A percentile compares a stretch with the other conserved stretches of the same genome.
Evolutionary conservation across 78 protist genomes (phyloP).

Genomic region (Paratrimastix pyriformis): DNA sequence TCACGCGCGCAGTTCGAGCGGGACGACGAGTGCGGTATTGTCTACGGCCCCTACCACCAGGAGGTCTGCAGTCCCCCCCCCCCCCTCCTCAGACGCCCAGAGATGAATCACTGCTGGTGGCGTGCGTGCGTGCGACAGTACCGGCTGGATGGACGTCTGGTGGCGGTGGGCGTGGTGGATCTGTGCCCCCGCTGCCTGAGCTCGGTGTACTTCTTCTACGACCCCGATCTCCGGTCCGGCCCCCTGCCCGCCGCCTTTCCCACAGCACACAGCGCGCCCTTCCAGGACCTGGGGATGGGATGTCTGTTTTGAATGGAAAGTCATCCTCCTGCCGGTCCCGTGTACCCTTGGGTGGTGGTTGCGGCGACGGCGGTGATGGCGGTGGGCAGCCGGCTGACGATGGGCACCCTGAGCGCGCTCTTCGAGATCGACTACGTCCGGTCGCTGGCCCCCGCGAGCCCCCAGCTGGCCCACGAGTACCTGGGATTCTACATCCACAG

Average conservation of each 20-base stretch:
- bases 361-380: constrained; percentile 15
- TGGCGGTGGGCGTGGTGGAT: constrained; percentile 70
- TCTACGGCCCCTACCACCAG: constrained; percentile 59
- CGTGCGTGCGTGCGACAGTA: too few species aligned
- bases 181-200: constrained; percentile 60
- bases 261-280: background rate
- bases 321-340: too few species aligned
- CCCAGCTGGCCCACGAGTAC: background rate
- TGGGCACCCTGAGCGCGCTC: background rate
- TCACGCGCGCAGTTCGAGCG: background rate
- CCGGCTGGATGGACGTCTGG: constrained; percentile 54
- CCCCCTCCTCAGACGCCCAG: too few species aligned
- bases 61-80: too few species aligned
- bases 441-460: background rate
- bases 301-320: too few species aligned
- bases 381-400: background rate
- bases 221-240: constrained; percentile 44
- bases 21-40: background rate
- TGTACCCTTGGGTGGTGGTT: too few species aligned
- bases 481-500: constrained; percentile 28
- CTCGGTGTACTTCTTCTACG: constrained; percentile 65
- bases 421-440: constrained; percentile 26
- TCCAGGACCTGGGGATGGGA: background rate
- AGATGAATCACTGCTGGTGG: too few species aligned
- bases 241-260: constrained; percentile 43